These are phyloP conservation scores for Aphanomyces cochlioides DNA, from an alignment of 352 stramenopile genomes.

Conservation along the genomic window DNA sequence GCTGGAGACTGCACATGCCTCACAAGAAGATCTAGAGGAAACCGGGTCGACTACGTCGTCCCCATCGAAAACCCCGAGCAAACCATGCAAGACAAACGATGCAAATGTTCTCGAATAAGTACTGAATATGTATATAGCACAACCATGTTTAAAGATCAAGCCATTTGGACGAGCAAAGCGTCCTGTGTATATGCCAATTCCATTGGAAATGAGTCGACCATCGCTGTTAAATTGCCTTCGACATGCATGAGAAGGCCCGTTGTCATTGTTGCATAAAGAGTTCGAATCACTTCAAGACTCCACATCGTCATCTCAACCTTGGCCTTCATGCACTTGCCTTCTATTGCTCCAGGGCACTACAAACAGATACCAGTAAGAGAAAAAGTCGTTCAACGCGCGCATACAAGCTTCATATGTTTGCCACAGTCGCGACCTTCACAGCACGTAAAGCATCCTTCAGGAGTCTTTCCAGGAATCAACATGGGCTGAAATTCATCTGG, in stretches of 20 bases:
- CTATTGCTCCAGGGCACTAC: slow-evolving; percentile 48
- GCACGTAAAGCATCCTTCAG: slow-evolving; percentile 64
- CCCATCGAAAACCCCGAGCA: neutral
- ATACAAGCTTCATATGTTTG: slow-evolving; percentile 42
- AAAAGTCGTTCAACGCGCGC: neutral
- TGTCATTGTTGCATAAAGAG: slow-evolving; percentile 65
- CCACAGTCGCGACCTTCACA: slow-evolving; percentile 61
- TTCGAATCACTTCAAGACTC: slow-evolving; percentile 67
- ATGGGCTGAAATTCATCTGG: slow-evolving; percentile 60
- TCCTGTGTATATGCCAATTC: slow-evolving; percentile 71
- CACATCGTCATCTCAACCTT: slow-evolving; percentile 57
- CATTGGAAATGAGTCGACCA: slow-evolving; percentile 63
- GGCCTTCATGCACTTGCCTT: slow-evolving; percentile 62
- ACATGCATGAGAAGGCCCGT: slow-evolving; percentile 73
- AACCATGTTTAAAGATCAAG: slow-evolving; percentile 16
- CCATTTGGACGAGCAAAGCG: slow-evolving; percentile 48
- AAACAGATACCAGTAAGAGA: neutral
- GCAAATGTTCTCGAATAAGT: neutral
- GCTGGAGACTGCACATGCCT: neutral
- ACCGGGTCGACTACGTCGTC: neutral
- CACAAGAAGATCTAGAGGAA: neutral
- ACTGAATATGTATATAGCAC: neutral
- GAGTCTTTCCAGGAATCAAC: slow-evolving; percentile 61
- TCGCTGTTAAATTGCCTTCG: slow-evolving; percentile 67
- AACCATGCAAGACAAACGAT: neutral